Evolutionary conservation across 192 early-diverging fungal genomes (phyloP).

Genomic region (Podochytrium sp.): DNA sequence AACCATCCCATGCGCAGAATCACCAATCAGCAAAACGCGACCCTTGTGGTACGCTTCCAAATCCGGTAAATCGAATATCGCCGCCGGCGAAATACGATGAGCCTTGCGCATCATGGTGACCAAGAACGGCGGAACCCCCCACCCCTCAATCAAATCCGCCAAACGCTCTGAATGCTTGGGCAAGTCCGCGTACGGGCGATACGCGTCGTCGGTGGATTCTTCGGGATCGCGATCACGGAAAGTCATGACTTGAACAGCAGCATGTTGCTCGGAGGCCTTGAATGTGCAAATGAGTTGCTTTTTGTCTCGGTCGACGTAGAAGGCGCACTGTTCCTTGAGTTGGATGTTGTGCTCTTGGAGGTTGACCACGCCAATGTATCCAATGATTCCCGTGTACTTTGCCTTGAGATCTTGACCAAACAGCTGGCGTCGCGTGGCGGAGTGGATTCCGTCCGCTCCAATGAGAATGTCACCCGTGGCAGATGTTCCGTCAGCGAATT

Average conservation of each 20-base stretch:
- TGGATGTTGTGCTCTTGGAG: slow-evolving; percentile 2
- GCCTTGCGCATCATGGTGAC: not conserved
- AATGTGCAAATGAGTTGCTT: not conserved
- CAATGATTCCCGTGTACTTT: not conserved
- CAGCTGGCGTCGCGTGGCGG: not conserved
- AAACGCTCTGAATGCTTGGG: slow-evolving; percentile 10
- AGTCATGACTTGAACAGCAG: not conserved
- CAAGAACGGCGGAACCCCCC: not conserved
- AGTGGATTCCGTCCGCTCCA: slow-evolving; percentile 20
- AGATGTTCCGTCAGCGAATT: slow-evolving; percentile 13
- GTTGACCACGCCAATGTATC: slow-evolving; percentile 2
- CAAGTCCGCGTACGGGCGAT: slow-evolving; percentile 4
- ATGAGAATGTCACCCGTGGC: not conserved
- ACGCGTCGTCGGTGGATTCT: not conserved
- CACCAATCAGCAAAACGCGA: slow-evolving; percentile 15
- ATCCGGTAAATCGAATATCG: slow-evolving; percentile 12
- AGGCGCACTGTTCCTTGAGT: not conserved
- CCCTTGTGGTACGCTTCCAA: slow-evolving; percentile 17
- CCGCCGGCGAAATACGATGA: not conserved
- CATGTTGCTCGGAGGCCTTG: slow-evolving; percentile 2
- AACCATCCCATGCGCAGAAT: slow-evolving; percentile 35
- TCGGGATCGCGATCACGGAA: slow-evolving; percentile 2
- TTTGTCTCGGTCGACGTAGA: slow-evolving; percentile 17
- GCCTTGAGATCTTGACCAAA: not conserved
- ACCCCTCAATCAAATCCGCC: slow-evolving; percentile 12